Evolutionary conservation across 441 rosid genomes (phyloP).

Genomic region (Raphanus hybrid): DNA sequence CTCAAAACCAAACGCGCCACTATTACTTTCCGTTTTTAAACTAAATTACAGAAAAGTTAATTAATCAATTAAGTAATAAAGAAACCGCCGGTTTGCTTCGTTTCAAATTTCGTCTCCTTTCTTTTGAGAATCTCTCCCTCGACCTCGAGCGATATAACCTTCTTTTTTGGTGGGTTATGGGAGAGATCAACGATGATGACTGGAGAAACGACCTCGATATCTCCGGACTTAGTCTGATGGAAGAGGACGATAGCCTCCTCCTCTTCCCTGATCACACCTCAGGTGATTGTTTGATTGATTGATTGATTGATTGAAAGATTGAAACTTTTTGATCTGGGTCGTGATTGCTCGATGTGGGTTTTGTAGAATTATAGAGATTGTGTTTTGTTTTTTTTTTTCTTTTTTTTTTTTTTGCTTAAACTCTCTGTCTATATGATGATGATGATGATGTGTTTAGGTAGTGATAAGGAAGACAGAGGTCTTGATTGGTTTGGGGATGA

Average conservation of each 20-base stretch:
- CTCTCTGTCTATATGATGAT: conserved; percentile 6
- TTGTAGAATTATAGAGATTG: neutral
- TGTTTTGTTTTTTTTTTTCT: neutral
- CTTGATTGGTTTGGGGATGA: conserved; percentile 30
- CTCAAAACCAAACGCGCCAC: neutral
- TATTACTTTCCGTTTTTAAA: conserved; percentile 10
- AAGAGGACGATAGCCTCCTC: conserved; percentile 83
- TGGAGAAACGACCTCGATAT: conserved; percentile 44
- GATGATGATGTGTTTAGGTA: conserved; percentile 47
- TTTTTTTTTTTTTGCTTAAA: conserved; percentile 1
- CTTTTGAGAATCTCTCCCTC: neutral
- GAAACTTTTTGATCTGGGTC: neutral
- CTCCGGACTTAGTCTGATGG: conserved; percentile 67
- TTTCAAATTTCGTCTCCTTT: conserved; percentile 52
- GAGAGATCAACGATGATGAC: conserved; percentile 42
- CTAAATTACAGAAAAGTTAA: neutral
- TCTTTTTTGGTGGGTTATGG: conserved; percentile 48
- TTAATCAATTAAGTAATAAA: conserved; percentile 2
- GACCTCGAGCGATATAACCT: neutral
- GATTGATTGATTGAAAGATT: neutral
- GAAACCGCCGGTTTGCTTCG: conserved; percentile 59
- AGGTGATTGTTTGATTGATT: conserved; percentile 24
- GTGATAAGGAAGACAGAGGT: conserved; percentile 40
- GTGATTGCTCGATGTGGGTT: neutral
- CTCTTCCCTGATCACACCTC: conserved; percentile 48